phyloP scores from a whole-genome alignment of 2,329 filamentous ascomycete genomes.

The Aspergillus versicolor region DNA sequence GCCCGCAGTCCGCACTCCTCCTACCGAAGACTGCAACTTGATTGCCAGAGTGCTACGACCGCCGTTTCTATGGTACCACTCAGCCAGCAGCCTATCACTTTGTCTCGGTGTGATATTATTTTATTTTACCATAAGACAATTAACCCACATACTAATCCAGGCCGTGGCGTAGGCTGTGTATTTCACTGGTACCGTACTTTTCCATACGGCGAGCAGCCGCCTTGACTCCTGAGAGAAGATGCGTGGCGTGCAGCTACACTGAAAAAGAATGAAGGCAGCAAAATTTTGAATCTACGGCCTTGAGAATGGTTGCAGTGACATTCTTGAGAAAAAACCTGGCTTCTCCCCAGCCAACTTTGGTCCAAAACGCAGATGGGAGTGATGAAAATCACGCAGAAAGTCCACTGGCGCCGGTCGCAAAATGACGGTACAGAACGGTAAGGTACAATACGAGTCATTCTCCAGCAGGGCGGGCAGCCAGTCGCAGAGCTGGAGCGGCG shows the following conservation, averaged over 20 bases:
- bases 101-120: constrained; percentile 9
- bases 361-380: constrained; percentile 1
- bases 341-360: not conserved
- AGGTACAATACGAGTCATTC: constrained; percentile 22
- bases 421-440: constrained; percentile 22
- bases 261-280: not conserved
- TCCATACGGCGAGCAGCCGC: constrained; percentile 6
- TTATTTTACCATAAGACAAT: constrained; percentile 13
- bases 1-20: not conserved
- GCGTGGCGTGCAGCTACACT: not conserved
- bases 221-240: constrained; percentile 2
- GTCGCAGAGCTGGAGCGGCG: constrained; percentile 24
- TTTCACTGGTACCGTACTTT: constrained; percentile 12
- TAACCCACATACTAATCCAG: constrained; percentile 15
- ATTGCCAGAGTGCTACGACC: constrained; percentile 8
- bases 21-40: not conserved
- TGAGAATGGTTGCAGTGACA: not conserved
- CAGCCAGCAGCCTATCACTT: constrained; percentile 4
- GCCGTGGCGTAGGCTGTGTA: constrained; percentile 16
- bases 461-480: constrained; percentile 23
- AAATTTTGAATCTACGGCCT: not conserved
- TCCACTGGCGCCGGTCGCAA: constrained; percentile 5
- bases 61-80: constrained; percentile 13
- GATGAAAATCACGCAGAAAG: not conserved
- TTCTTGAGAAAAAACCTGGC: constrained; percentile 5